Base-by-base conservation (phyloP, 768 basidiomycete genomes). In the Russula emetica region DNA sequence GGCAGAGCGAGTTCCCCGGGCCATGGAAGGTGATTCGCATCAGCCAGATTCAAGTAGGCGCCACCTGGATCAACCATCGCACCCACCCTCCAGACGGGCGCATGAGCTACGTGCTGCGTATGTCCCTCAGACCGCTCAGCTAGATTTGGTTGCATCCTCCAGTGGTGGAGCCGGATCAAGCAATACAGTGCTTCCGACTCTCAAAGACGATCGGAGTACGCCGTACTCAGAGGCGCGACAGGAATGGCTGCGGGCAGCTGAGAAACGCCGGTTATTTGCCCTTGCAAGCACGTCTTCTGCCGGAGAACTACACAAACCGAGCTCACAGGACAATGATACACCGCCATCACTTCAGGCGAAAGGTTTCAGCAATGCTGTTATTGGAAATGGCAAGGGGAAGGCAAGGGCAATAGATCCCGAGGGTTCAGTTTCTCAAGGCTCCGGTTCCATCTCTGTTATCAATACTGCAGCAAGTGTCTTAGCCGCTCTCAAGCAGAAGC, bases 371-470 rank as follows among this genome's bases (percentile, higher is more conserved):
- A 22, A 47, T 40, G 55, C 22, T 4, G 9, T n/a, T 26, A 24
- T 28, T 24, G 54, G 49, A n/a, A 54, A 34, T 20, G 53, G 52
- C 44, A 67, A 67, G 57, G 66, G 66, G 28, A 67, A 67, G 64
- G 64, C 55, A 30, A 66, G 50, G 55, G 66, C 64, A 18, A 58
- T 42, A 38, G 60, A 52, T 32, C 18, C 20, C 8, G 64, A 60
- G 10, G n/a, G 14, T 3, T 30, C 54, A 22, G 22, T 50, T 11
- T 20, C 10, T 60, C 54, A 56, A 42, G 54, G 9, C 13, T 7
- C 34, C 28, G 18, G 20, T 24, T 55, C 53, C 2, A 22, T 26
- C 8, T 42, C 54, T 22, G 45, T n/a, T 18, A 24, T 24, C 24
- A 36, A 51, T 30, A 22, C 44, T n/a, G 16, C 60, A 13, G 5